Conservation (phyloP, 768 basidiomycete species). For the Tremella yokohamensis region DNA sequence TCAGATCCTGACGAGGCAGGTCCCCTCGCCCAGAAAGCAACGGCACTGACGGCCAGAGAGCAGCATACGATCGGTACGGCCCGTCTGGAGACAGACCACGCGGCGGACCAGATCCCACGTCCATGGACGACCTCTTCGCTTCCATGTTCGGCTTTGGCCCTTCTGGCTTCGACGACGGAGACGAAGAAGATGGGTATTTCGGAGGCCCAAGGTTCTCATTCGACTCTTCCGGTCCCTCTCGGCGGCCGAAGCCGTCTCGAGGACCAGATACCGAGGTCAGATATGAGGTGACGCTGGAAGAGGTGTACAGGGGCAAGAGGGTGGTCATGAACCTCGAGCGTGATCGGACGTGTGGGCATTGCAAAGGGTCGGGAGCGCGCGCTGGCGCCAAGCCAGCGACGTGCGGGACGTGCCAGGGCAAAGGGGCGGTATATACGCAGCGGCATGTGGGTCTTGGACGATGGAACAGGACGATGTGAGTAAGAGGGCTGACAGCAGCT, state of each 20-base stretch:
- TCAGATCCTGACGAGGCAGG: constrained; percentile 43
- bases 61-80: constrained; percentile 44
- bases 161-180: background rate
- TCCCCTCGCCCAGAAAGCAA: background rate
- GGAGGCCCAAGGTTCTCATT: constrained; percentile 48
- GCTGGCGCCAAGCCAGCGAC: constrained; percentile 77
- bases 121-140: constrained; percentile 51
- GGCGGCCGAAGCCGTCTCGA: constrained; percentile 25
- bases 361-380: constrained; percentile 85
- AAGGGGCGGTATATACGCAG: constrained; percentile 56
- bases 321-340: constrained; percentile 87
- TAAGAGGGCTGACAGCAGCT: constrained; percentile 23
- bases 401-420: constrained; percentile 77
- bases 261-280: constrained; percentile 30
- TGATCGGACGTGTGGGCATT: constrained; percentile 69
- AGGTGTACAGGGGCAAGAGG: constrained; percentile 84
- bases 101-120: constrained; percentile 47
- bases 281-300: constrained; percentile 83
- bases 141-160: constrained; percentile 46
- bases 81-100: constrained; percentile 52
- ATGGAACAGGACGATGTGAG: background rate
- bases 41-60: constrained; percentile 24
- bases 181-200: constrained; percentile 2
- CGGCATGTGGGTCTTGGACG: constrained; percentile 44
- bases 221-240: constrained; percentile 55